Base-by-base conservation (phyloP, 805 yeast species). In the Blastobotrys americana region DNA sequence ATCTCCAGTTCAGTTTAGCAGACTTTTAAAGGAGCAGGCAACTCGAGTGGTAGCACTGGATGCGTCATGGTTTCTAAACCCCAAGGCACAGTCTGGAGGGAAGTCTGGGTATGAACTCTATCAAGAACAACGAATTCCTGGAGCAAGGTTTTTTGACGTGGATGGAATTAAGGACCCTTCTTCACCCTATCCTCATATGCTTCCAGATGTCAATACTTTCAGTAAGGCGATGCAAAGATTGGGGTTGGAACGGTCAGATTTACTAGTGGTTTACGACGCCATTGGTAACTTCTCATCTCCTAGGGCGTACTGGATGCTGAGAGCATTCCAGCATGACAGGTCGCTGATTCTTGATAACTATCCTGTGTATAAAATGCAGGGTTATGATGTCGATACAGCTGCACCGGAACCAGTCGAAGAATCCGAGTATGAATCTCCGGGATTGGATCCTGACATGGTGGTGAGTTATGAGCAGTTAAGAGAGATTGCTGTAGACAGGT, bases 301-400 rank as follows among this genome's bases (percentile, higher is more conserved):
- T 33, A 73, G 98, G 53, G 94, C 84, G 15, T 89, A 88, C 0
- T 93, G 97, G 96, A 86, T 89, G 54, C 73, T 93, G 55, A 73
- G 79, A 31, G 68, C 83, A 0, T 86, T 84, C 61, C 90, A 90
- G 5, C 97, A 89, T 61, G 65, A 76, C 41, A 64, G 76, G 28
- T 82, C 88, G 19, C 73, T 69, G 50, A 58, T 90, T 39, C 71
- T 90, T 50, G 83, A 93, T 66, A 84, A 84, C 50, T 90, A 69
- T 53, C 73, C 68, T 10, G 57, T 55, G 18, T 85, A 82, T 60
- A 67, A 73, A 49, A 50, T 58, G 6, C 61, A 58, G 4, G 74
- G 74, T 3, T 72, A 67, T 36, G 72, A 76, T 0, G 39, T 77
- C 2, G 83, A 76, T 50, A 52, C 64, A 9, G 49, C 55, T 46